phyloP scores from a whole-genome alignment of 352 stramenopile genomes.

The Peronospora destructor region DNA sequence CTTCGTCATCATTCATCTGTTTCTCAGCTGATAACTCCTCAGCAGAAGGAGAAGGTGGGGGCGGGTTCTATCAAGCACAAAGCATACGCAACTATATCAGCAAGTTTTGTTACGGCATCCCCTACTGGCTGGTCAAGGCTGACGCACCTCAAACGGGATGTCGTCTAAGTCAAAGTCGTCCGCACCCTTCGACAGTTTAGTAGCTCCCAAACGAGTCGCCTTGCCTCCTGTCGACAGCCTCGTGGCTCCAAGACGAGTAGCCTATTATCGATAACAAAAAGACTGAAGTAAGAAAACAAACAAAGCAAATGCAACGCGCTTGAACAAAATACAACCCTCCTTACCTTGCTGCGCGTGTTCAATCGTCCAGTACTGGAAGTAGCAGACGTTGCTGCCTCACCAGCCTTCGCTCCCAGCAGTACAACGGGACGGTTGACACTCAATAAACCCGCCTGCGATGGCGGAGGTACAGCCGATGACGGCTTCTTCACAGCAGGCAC shows the following conservation, averaged over 20 bases:
- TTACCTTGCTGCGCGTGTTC: constrained; percentile 59
- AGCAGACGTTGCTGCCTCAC: constrained; percentile 36
- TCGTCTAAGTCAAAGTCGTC: constrained; percentile 87
- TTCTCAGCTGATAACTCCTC: constrained; percentile 43
- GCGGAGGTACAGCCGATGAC: constrained; percentile 11
- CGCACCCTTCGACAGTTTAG: constrained; percentile 59
- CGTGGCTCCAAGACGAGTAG: constrained; percentile 27
- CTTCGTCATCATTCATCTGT: constrained; percentile 84
- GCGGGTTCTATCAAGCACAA: constrained; percentile 48
- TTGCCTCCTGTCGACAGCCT: constrained; percentile 37
- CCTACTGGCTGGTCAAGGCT: not conserved
- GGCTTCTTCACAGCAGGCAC: constrained; percentile 25
- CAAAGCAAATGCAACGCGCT: not conserved
- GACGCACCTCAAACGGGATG: constrained; percentile 72
- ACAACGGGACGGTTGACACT: constrained; percentile 65
- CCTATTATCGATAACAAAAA: constrained; percentile 1
- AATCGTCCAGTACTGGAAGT: constrained; percentile 36
- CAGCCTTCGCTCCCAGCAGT: constrained; percentile 45
- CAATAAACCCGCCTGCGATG: constrained; percentile 34
- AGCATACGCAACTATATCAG: not conserved
- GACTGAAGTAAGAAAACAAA: not conserved
- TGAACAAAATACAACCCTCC: not conserved
- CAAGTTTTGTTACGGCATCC: not conserved
- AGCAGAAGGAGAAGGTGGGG: constrained; percentile 31
- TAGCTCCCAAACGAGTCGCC: constrained; percentile 54